Conservation (phyloP, 2,329 filamentous ascomycete genomes). For the Parafenestella ontariensis region DNA sequence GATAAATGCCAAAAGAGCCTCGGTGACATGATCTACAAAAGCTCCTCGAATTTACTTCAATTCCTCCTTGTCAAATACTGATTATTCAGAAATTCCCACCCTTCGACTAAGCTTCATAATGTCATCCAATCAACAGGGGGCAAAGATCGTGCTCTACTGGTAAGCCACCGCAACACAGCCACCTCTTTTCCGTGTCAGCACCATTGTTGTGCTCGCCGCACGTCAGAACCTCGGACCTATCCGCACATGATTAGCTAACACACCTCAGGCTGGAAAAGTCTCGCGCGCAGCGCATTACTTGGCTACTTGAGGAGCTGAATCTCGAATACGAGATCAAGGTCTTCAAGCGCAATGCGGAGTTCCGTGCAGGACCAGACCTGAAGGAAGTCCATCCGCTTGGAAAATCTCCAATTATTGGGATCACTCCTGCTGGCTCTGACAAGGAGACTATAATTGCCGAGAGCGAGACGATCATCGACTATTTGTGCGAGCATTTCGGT, state of each 20-base stretch:
- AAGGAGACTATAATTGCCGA: constrained; percentile 75
- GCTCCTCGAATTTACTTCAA: neutral
- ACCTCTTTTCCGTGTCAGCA: neutral
- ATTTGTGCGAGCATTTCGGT: constrained; percentile 74
- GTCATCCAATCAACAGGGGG: constrained; percentile 37
- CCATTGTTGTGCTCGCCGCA: neutral
- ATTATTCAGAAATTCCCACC: neutral
- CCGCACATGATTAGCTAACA: neutral
- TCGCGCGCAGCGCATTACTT: constrained; percentile 81
- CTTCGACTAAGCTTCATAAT: constrained; percentile 5
- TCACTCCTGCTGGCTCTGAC: constrained; percentile 59
- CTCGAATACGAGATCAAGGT: constrained; percentile 80
- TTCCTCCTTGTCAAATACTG: neutral
- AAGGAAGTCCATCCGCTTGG: constrained; percentile 83
- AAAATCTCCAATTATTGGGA: constrained; percentile 80
- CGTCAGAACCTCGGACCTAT: neutral
- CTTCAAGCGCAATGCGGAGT: constrained; percentile 72
- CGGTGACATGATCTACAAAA: constrained; percentile 2
- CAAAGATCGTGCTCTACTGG: constrained; percentile 48
- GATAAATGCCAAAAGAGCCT: constrained; percentile 5
- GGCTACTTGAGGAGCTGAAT: constrained; percentile 84
- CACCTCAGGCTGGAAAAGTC: constrained; percentile 77
- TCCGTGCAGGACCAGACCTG: constrained; percentile 77
- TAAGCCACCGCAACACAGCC: constrained; percentile 26
- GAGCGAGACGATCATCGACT: constrained; percentile 81